Conservation (phyloP, 768 basidiomycete species). For the Thelephora aurantiotincta region DNA sequence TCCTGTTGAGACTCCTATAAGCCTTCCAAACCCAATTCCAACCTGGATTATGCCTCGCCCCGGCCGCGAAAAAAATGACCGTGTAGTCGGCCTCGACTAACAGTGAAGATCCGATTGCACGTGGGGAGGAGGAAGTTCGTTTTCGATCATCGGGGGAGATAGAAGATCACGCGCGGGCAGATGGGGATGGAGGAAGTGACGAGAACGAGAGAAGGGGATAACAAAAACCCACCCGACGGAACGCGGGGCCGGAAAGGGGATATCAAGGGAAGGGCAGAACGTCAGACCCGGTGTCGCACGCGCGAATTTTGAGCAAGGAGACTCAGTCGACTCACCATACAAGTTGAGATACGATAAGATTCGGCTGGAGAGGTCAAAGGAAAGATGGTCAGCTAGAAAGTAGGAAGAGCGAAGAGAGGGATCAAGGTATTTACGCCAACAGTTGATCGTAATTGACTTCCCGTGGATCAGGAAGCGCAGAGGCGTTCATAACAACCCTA, state of each 20-base stretch:
- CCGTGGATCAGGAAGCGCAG: constrained; percentile 69
- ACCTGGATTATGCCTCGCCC: constrained; percentile 53
- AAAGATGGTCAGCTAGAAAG: constrained; percentile 2
- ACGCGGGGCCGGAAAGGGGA: too few species aligned
- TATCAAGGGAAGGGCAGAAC: too few species aligned
- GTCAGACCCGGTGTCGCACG: too few species aligned
- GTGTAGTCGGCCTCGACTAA: constrained; percentile 83
- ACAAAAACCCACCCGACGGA: not conserved
- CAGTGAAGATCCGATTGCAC: too few species aligned
- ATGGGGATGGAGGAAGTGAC: too few species aligned
- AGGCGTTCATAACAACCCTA: constrained; percentile 76
- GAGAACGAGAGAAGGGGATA: constrained; percentile 1
- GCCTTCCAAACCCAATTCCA: constrained; percentile 94
- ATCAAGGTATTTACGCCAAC: constrained; percentile 24
- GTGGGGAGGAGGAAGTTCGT: too few species aligned
- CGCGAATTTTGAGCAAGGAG: too few species aligned
- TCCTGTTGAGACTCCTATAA: constrained; percentile 64
- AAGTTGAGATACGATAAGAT: constrained; percentile 71
- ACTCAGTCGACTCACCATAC: constrained; percentile 40
- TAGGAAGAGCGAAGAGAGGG: too few species aligned
- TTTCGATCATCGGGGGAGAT: too few species aligned
- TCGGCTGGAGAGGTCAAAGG: constrained; percentile 29
- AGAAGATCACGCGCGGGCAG: too few species aligned
- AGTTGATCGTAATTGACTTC: constrained; percentile 67
- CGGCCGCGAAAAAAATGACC: constrained; percentile 78